Percentiles rank a stretch among this genome's conserved stretches.
These are phyloP conservation scores for Trichothecium sympodiale DNA, from an alignment of 2,329 filamentous ascomycete species.

Conservation along the genomic window DNA sequence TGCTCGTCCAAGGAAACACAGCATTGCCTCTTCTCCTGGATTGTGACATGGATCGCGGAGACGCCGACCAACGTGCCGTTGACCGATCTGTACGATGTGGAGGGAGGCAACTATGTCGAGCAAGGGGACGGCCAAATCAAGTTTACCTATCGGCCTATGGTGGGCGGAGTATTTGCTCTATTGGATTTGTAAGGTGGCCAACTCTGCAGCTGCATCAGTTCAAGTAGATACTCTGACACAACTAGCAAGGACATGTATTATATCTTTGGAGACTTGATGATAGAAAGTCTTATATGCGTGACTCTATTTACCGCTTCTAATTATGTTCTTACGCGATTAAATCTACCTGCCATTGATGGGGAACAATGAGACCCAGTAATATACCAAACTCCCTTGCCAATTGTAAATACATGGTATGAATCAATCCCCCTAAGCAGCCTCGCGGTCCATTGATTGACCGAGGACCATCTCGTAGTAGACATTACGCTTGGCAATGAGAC, in stretches of 20 bases:
- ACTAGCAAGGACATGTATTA: no score
- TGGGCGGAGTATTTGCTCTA: constrained; percentile 71
- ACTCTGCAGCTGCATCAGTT: no score
- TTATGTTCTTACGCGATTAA: no score
- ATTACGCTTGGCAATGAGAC: constrained; percentile 33
- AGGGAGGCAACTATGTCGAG: constrained; percentile 53
- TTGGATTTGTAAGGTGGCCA: constrained; percentile 45
- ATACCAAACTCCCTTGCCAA: no score
- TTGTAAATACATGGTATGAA: no score
- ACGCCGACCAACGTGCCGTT: constrained; percentile 61
- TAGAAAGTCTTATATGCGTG: no score
- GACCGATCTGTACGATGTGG: constrained; percentile 68
- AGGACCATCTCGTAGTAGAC: constrained; percentile 44
- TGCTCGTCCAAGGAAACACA: constrained; percentile 52
- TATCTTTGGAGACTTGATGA: no score
- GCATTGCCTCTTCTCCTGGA: constrained; percentile 52
- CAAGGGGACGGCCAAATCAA: constrained; percentile 29
- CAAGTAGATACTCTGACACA: no score
- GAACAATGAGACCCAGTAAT: no score
- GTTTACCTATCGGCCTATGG: constrained; percentile 71
- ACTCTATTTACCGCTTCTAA: no score
- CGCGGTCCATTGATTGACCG: constrained; percentile 27
- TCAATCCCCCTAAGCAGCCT: constrained; percentile 37
- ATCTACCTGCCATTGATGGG: no score
- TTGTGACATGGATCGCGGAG: constrained; percentile 65